Evolutionary conservation across 2,329 filamentous ascomycete species (phyloP).

Genomic region (Cladophialophora bantiana): DNA sequence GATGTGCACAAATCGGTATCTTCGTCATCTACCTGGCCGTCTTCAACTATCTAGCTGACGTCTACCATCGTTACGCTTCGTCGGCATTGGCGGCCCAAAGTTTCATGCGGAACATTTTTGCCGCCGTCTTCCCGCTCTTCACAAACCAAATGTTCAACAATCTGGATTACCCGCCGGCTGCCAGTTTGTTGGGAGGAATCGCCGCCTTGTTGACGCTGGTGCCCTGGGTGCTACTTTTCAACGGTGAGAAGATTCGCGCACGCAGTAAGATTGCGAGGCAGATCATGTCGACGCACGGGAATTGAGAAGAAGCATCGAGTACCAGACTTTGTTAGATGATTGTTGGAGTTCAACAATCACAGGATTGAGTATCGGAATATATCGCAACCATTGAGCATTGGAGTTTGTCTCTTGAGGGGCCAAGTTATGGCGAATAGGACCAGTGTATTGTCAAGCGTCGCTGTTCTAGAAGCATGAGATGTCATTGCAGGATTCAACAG

Average conservation of each 20-base stretch:
- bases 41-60: slow-evolving; percentile 92
- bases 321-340: background rate
- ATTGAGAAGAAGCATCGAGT: background rate
- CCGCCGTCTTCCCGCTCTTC: slow-evolving; percentile 80
- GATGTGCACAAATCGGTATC: slow-evolving; percentile 81
- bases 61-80: slow-evolving; percentile 82
- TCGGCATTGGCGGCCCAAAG: slow-evolving; percentile 86
- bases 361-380: background rate
- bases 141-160: slow-evolving; percentile 75
- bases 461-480: background rate
- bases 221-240: slow-evolving; percentile 86
- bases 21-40: slow-evolving; percentile 85
- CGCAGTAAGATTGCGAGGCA: slow-evolving; percentile 77
- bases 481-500: background rate
- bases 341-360: background rate
- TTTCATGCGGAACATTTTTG: slow-evolving; percentile 84
- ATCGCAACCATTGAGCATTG: background rate
- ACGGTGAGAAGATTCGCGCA: slow-evolving; percentile 75
- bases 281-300: slow-evolving; percentile 28
- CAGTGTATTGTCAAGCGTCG: background rate
- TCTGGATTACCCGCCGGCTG: slow-evolving; percentile 74
- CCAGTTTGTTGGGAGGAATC: slow-evolving; percentile 77
- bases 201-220: slow-evolving; percentile 72
- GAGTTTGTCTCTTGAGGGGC: background rate
- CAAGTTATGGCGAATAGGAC: background rate